A percentile compares a stretch with the other conserved stretches of the same genome.
phyloP scores from a whole-genome alignment of 805 yeast species.

The Wickerhamomyces silvicola region DNA sequence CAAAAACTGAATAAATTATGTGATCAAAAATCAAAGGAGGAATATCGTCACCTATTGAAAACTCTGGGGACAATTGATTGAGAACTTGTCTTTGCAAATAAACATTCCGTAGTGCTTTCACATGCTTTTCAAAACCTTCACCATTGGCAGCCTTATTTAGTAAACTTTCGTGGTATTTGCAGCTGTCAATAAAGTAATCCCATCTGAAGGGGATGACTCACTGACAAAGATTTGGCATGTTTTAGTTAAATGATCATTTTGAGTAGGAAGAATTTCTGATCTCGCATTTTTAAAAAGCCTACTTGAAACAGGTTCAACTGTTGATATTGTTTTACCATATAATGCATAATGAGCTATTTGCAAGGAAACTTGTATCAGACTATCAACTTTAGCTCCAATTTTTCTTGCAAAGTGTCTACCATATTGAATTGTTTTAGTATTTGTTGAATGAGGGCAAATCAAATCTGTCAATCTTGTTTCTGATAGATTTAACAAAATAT shows the following conservation, averaged over 20 bases:
- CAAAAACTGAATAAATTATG: conserved; percentile 28
- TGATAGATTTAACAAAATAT: conserved; percentile 60
- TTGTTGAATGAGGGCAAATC: conserved; percentile 72
- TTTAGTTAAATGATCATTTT: conserved; percentile 42
- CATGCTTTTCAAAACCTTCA: conserved; percentile 66
- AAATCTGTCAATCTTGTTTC: conserved; percentile 85
- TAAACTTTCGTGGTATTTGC: conserved; percentile 43
- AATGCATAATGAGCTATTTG: conserved; percentile 88
- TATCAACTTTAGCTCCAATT: conserved; percentile 82
- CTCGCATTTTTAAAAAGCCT: conserved; percentile 62
- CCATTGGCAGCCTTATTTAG: conserved; percentile 53
- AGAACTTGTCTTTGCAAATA: conserved; percentile 43
- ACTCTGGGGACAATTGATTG: conserved; percentile 38
- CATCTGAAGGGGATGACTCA: conserved; percentile 42
- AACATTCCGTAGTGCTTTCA: conserved; percentile 54
- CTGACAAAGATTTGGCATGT: conserved; percentile 62
- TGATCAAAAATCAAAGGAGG: conserved; percentile 43
- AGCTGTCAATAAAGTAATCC: conserved; percentile 42
- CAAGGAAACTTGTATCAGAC: conserved; percentile 83
- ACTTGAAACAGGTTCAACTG: conserved; percentile 86
- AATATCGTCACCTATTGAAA: conserved; percentile 24
- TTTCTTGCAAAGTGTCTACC: conserved; percentile 74
- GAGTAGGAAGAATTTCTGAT: conserved; percentile 63
- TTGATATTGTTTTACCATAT: conserved; percentile 83
- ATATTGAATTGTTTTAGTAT: conserved; percentile 66